Base-by-base conservation (phyloP, 495 filamentous ascomycete genomes). In the Aspergillus biplanus region DNA sequence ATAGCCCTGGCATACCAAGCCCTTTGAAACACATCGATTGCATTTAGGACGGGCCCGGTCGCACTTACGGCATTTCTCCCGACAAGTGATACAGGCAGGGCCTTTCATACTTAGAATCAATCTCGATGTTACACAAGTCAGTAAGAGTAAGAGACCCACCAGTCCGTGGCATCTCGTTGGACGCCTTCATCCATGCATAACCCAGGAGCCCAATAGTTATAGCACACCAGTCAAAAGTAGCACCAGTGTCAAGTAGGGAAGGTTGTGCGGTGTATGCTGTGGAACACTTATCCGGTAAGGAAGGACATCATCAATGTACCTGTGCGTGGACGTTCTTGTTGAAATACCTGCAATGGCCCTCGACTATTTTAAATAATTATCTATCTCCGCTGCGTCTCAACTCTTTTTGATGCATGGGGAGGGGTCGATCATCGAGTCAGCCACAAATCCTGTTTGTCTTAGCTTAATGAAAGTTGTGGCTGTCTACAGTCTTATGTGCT, bases 1-100 rank as follows among this genome's bases (percentile, higher is more conserved):
- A 65, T 79, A 79, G 8, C 75, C 76, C 44, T 63, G 69, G 48
- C 76, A 79, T 59, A 57, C 67, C 50, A 72, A 32, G 6, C 73
- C 73, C 46, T 73, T 75, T 18, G 68, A 61, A 11, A 68, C 61
- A 46, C 73, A 75, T 37, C 73, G 67, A 21, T 68, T 59, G 56
- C 73, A 75, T 11, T 34, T 57, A 7, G 71, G 73, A 16, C 70
- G 66, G 27, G 54, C 63, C 11, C 71, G 71, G 53, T 75, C 71
- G 48, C 73, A 75, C 60, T 70, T 69, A 16, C 71, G 71, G 53
- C 69, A 75, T 62, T 75, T 75, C 58, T 73, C 67, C 60, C 71
- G 67, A 52, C 73, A 75, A 47, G 73, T 75, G 60, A 68, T 60
- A 50, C 73, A 75, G 33, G 71, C 71, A 9, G 73, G 72, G 47